These are phyloP conservation scores for Acanthamoeba royreba DNA, from an alignment of 208 protist species.

Conservation along the genomic window DNA sequence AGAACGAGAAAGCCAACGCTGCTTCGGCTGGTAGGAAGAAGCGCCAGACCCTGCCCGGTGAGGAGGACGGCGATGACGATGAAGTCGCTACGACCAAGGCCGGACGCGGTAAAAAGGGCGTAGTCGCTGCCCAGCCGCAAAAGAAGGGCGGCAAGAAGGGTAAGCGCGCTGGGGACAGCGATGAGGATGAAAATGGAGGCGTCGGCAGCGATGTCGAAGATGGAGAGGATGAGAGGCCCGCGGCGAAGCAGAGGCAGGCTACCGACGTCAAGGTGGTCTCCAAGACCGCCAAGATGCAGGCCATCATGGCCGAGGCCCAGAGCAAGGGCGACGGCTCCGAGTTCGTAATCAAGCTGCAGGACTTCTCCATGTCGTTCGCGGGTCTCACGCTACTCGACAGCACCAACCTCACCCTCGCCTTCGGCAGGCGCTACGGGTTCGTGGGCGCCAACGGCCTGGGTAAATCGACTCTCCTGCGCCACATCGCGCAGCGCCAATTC, in stretches of 20 bases:
- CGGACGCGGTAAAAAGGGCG: background rate
- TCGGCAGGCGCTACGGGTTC: conserved; percentile 67
- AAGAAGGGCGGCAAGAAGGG: background rate
- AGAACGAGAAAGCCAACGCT: background rate
- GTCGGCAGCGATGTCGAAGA: background rate
- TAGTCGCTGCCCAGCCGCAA: no score
- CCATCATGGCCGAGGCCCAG: conserved; percentile 25
- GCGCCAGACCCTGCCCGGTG: background rate
- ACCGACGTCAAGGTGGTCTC: background rate
- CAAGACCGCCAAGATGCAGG: background rate
- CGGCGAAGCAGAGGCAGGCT: background rate
- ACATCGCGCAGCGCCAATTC: conserved; percentile 52
- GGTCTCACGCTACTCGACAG: background rate
- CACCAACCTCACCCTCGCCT: conserved; percentile 27
- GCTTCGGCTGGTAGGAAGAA: background rate
- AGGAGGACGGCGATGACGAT: background rate
- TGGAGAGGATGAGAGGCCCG: background rate
- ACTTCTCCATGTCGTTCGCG: conserved; percentile 2
- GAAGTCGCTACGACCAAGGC: background rate
- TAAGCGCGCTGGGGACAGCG: no score
- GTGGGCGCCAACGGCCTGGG: conserved; percentile 73
- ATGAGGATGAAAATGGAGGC: background rate
- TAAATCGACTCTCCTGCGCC: conserved; percentile 43
- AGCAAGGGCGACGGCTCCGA: background rate
- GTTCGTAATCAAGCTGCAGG: conserved; percentile 51